Base-by-base conservation (phyloP, 768 basidiomycete species). In the Hemileccinum impolitum region DNA sequence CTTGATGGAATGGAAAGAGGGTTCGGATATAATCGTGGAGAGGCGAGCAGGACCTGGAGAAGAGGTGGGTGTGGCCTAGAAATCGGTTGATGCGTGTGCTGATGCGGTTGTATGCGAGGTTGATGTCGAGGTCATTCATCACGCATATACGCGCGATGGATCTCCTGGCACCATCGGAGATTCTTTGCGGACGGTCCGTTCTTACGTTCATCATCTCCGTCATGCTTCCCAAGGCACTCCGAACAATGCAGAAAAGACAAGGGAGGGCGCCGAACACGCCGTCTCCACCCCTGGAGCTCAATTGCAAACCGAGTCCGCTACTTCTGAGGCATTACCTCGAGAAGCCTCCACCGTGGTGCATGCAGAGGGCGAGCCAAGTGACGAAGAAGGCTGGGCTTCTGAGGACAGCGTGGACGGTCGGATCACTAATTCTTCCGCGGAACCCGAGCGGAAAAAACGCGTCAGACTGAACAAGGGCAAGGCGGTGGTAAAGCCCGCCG, bases 1-100 rank as follows among this genome's bases (percentile, higher is more conserved):
- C 4, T 35, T 35, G 15, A 52, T 72, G 21, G 84, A 88, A 58
- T 92, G 87, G 83, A 73, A 75, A 60, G 88, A 93, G 60, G 87
- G 87, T 3, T 72, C 77, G 26, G 78, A 85, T 61, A 72, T 73
- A 28, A 64, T 93, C 39, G 71, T 90, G 26, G 90, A 93, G 60
- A 70, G 77, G 32, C 75, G 77, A 10, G 60, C 56, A 5, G 78
- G 78, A 2, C 78, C 79, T 4, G 84, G 82, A 19, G 80, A 81
- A 48, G 88, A 89, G 71, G 87, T 89, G 48, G n/a, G 79, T 43
- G 12, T 42, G 18, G 13, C n/a, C 17, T 39, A 26, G 1, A 4
- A 21, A 11, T 31, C n/a, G 32, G 39, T 34, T 19, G 30, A 43
- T 53, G n/a, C 40, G 32, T 18, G 41, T 50, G 46, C 57, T 63